Evolutionary conservation across 2,329 filamentous ascomycete species (phyloP).

Genomic region (Tolypocladium inflatum): DNA sequence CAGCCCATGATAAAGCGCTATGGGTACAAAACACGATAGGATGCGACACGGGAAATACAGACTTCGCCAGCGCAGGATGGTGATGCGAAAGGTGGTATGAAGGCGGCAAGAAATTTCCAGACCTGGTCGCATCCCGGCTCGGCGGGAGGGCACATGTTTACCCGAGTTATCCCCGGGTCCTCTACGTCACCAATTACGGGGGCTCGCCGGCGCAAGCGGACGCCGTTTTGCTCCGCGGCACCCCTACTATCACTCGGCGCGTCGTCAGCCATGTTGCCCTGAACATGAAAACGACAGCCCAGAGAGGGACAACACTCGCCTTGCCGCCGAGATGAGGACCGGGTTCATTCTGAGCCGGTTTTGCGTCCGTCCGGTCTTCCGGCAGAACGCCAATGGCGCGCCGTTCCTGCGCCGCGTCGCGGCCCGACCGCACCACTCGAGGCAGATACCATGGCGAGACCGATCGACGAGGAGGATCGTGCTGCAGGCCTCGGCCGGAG

Average conservation of each 20-base stretch:
- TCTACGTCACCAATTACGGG: conserved; percentile 9
- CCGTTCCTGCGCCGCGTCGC: conserved; percentile 11
- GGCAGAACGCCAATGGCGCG: conserved; percentile 13
- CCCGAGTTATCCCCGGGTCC: conserved; percentile 14
- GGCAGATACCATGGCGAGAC: conserved; percentile 15
- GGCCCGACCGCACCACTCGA: conserved; percentile 15
- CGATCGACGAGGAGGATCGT: conserved; percentile 14
- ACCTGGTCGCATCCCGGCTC: neutral
- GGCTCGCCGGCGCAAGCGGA: neutral
- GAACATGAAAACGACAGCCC: conserved; percentile 9
- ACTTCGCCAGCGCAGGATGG: neutral
- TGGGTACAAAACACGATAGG: neutral
- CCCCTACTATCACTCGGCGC: neutral
- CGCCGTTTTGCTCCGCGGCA: neutral
- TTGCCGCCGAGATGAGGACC: conserved; percentile 34
- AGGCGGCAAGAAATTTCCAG: neutral
- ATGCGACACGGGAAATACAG: neutral
- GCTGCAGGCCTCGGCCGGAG: conserved; percentile 31
- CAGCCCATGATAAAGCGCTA: conserved; percentile 40
- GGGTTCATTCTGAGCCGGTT: conserved; percentile 32
- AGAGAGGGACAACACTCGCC: conserved; percentile 1
- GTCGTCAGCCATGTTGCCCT: neutral
- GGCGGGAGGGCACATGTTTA: conserved; percentile 17
- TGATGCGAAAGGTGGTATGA: neutral
- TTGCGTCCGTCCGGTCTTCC: conserved; percentile 28